Base-by-base conservation (phyloP, 805 yeast genomes). In the Cyberlindnera maritima region DNA sequence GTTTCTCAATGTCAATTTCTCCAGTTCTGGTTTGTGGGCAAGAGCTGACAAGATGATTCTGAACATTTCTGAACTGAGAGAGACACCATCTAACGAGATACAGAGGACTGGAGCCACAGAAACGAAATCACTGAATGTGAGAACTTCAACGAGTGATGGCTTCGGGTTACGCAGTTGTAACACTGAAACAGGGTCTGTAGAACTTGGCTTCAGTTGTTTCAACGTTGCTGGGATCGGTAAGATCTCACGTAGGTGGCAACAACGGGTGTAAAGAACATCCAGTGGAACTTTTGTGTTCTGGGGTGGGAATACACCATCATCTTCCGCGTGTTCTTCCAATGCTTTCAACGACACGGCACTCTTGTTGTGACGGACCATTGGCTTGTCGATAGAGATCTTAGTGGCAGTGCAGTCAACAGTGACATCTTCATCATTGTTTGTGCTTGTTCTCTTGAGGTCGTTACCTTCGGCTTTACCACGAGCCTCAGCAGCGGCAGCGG, bases 241-340 rank as follows among this genome's bases (percentile, higher is more conserved):
- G 43, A 91, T 91, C 60, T 91, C 97, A 46, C 97, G 73, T 50
- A 91, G 67, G 65, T 91, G 97, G 59, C 97, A 91, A 63, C 97
- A 91, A 54, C 97, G 74, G 0, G 97, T 88, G 66, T 91, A 91
- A 60, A 91, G 73, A 35, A 83, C 74, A 57, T 89, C 96, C 44
- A 85, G 75, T 29, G 78, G 70, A 11, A 72, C 61, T 37, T 61
- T 62, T 6, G 58, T 26, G 33, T 58, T 43, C 13, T 42, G 46
- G 23, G 72, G 66, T 17, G 71, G 70, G 50, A 59, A 5, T 0
- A 58, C 52, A n/a, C 56, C 61, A 28, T 56, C 58, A 7, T 60
- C 61, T 2, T 50, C 50, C 10, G 41, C 50, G 10, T 51, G 43
- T 15, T 39, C 31, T 1, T 49, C 46, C 3, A 58, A 29, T 2